Evolutionary conservation across 257 asterid species (phyloP), one percentile per base, ranked within the genome.

Genomic region (Knoxia roxburghii): DNA sequence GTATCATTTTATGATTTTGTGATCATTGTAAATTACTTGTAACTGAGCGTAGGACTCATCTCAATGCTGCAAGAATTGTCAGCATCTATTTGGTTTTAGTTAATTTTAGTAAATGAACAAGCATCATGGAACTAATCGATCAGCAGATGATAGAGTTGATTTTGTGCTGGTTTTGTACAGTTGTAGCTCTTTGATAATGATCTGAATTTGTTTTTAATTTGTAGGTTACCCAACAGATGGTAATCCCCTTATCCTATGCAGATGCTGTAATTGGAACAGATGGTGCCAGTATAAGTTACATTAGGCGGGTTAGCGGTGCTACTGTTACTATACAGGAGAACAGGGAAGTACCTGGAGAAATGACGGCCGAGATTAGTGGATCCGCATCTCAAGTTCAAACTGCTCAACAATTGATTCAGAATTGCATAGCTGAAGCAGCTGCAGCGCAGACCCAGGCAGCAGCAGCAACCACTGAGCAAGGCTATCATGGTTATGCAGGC

Each of bases 281-380:
- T 80, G 98, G 98, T 73, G 79, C 97, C 67, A 93, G 78, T 73
- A 90, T 93, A 74, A 93, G 99, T 73, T 93, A 90, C 83, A 88
- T 93, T 21, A 82, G 99, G 59, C 85, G 95, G 81, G 89, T 81
- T 15, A 93, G 99, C 77, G 97, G 97, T 59, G 94, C 99, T 55
- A 93, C 97, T 23, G 94, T 93, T 52, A 82, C 97, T 74, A 85
- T 93, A 72, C 99, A 93, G 83, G 99, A 93, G 84, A 80, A 96
- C 20, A 84, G 89, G 76, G 97, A 96, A 46, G 89, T 81, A 72
- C 99, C 99, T 45, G 87, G 86, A 41, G 98, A 92, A 80, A 92
- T 92, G 98, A 92, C 98, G 0, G 97, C 90, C 68, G 98, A 92
- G 86, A 93, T 93, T 58, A 83, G 81, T 72, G 99, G 97, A 75